Conservation (phyloP, 495 filamentous ascomycete genomes). For the Penicillium dipodomyicola region DNA sequence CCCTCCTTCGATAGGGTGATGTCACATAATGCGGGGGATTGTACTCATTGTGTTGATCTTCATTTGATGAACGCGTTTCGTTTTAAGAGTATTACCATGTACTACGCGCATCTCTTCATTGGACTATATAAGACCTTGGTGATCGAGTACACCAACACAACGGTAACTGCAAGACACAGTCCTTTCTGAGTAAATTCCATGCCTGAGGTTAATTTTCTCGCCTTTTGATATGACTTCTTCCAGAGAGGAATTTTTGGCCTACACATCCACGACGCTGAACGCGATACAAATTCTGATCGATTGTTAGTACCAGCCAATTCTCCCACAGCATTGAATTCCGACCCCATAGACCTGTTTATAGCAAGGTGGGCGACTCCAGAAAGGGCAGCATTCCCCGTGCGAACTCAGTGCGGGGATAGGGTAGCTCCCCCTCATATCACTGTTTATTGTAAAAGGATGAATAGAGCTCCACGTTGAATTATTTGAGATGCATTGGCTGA, state of each 20-base stretch:
- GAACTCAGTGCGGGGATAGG: constrained; percentile 3
- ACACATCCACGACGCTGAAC: not conserved
- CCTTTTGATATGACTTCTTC: not conserved
- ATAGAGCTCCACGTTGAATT: not conserved
- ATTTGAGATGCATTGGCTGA: not conserved
- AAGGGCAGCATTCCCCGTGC: constrained; percentile 7
- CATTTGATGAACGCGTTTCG: too few relatives aligned
- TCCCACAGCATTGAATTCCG: not conserved
- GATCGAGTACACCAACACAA: too few relatives aligned
- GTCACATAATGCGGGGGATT: not conserved
- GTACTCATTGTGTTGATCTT: too few relatives aligned
- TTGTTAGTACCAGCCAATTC: not conserved
- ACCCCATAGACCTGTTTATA: not conserved
- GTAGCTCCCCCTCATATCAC: not conserved
- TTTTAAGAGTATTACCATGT: too few relatives aligned
- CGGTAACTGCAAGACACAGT: too few relatives aligned
- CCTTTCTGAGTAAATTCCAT: too few relatives aligned
- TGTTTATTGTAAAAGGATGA: not conserved
- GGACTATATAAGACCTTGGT: too few relatives aligned
- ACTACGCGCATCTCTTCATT: too few relatives aligned
- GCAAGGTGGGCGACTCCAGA: constrained; percentile 6
- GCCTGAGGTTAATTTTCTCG: too few relatives aligned
- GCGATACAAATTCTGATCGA: not conserved
- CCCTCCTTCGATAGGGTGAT: not conserved
- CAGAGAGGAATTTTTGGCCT: not conserved